Base-by-base conservation (phyloP, 768 basidiomycete species). In the Crassisporium funariophilum region DNA sequence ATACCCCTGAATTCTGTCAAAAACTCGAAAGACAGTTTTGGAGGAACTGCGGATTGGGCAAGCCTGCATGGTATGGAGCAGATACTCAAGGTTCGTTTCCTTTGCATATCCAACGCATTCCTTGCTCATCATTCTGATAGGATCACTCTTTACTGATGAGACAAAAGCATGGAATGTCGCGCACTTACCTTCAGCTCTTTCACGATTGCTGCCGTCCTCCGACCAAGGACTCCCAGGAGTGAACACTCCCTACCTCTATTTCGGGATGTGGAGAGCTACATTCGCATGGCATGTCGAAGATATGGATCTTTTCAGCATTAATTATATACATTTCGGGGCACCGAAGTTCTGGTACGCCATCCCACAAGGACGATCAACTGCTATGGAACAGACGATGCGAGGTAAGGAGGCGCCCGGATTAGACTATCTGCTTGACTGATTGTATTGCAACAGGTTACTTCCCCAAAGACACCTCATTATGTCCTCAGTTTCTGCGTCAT, bases 281-380 rank as follows among this genome's bases (percentile, higher is more conserved):
- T 98, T 98, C 67, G 91, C 94, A 0, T 99, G 97, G 95, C 97
- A 99, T 58, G 97, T 99, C 38, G 97, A 99, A 67, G 97, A 99
- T 66, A 97, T 98, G 91, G 97, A 99, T 61, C 77, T 99, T 1
- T 98, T 95, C 69, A 95, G 92, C 46, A 98, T 99, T 71, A 99
- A 99, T 63, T 98, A 94, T 64, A 91, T 99, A 45, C 97, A 99
- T 66, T 98, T 98, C 56, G 97, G 97, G 0, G 94, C 95, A 0
- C 94, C 95, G 1, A 98, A 91, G 57, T 88, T 89, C 60, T 99
- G 97, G 97, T 98, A 98, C 65, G 87, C 94, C 2, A 77, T 98
- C 13, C 97, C 97, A 3, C 95, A 97, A 65, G 86, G 77, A 13
- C 80, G 91, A 47, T 84, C 93, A 0, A 68, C 71, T 11, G 82